These are phyloP conservation scores for Crithidia brevicula DNA, from an alignment of 208 protist genomes.

Conservation along the genomic window DNA sequence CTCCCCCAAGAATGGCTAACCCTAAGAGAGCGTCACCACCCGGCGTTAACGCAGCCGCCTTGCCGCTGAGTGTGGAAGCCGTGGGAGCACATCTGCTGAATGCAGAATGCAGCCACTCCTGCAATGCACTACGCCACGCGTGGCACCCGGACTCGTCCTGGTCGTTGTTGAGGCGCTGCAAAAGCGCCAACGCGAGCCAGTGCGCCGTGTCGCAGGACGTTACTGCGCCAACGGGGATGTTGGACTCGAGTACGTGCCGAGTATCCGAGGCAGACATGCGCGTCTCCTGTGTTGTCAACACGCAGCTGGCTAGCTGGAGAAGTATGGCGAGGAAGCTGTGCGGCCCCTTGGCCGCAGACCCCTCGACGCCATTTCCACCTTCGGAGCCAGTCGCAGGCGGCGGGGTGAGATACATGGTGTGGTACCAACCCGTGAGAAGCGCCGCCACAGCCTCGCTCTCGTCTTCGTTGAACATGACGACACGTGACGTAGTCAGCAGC, in stretches of 20 bases:
- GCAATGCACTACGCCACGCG: conserved; percentile 55
- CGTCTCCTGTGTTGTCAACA: conserved; percentile 26
- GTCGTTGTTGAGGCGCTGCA: conserved; percentile 73
- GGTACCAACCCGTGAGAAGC: conserved; percentile 66
- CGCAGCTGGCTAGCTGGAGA: conserved; percentile 42
- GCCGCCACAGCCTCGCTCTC: conserved; percentile 41
- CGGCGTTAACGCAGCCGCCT: not conserved
- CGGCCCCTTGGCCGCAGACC: not conserved
- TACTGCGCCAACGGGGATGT: conserved; percentile 3
- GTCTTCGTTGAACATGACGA: conserved; percentile 17
- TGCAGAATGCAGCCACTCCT: conserved; percentile 60
- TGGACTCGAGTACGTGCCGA: conserved; percentile 26
- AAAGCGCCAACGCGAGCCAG: conserved; percentile 73
- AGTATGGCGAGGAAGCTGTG: conserved; percentile 44
- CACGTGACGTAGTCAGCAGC: conserved; percentile 25
- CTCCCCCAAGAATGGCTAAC: conserved; percentile 65
- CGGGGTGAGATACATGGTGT: conserved; percentile 59
- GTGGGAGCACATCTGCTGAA: conserved; percentile 19
- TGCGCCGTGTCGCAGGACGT: conserved; percentile 38
- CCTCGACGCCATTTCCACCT: not conserved
- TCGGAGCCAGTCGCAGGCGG: not conserved
- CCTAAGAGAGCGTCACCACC: conserved; percentile 55
- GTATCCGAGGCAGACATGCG: conserved; percentile 35
- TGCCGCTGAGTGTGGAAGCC: conserved; percentile 1
- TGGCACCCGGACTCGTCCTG: conserved; percentile 34